Evolutionary conservation across 78 protist species (phyloP).

Genomic region (Diacronema lutheri): DNA sequence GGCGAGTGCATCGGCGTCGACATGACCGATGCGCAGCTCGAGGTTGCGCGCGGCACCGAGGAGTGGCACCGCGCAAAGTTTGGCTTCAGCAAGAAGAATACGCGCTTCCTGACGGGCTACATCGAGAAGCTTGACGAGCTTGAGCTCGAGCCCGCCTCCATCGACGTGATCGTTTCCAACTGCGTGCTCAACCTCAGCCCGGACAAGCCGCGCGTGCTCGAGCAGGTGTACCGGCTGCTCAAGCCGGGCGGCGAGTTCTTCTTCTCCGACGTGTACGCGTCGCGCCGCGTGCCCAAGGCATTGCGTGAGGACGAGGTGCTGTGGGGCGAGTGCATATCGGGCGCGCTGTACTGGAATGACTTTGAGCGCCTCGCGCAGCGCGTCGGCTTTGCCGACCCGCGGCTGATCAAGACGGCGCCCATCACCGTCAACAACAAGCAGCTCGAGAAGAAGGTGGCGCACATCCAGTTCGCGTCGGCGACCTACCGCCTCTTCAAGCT

Average conservation of each 20-base stretch:
- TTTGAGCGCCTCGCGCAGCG: constrained; percentile 31
- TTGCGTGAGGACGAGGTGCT: constrained; percentile 29
- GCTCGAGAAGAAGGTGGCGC: constrained; percentile 27
- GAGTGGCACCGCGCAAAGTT: constrained; percentile 35
- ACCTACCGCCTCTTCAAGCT: constrained; percentile 80
- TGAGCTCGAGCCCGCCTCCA: not conserved
- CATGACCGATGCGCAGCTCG: constrained; percentile 82
- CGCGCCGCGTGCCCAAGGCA: constrained; percentile 54
- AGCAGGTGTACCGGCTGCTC: constrained; percentile 10
- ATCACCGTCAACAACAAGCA: constrained; percentile 8
- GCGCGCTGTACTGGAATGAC: constrained; percentile 74
- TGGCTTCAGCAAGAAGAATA: constrained; percentile 42
- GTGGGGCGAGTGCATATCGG: constrained; percentile 72
- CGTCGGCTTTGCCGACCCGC: constrained; percentile 67
- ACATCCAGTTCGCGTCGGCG: constrained; percentile 47
- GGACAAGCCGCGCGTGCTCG: constrained; percentile 34
- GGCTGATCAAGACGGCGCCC: constrained; percentile 29
- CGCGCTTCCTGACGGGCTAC: constrained; percentile 47
- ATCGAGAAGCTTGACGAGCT: constrained; percentile 58
- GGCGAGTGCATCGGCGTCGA: constrained; percentile 65
- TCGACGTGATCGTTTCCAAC: constrained; percentile 52
- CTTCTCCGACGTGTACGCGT: constrained; percentile 49
- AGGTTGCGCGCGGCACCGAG: constrained; percentile 37
- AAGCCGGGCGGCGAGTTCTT: constrained; percentile 28
- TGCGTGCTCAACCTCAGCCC: constrained; percentile 79